Conservation (phyloP, 208 protist genomes). For the Leishmania amazonensis region DNA sequence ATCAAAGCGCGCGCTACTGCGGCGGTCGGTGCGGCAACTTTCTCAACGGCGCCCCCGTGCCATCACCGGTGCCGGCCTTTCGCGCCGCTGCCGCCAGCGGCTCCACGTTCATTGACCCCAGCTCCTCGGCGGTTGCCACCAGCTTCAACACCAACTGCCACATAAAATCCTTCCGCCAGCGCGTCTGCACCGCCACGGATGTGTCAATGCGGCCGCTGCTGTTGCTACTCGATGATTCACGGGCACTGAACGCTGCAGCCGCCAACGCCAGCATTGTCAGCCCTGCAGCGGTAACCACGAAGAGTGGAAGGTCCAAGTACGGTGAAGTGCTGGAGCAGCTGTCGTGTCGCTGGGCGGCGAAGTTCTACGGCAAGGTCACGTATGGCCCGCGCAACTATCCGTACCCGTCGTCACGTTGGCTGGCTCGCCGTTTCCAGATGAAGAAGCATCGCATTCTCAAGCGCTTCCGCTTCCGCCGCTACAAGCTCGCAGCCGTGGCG, state of each 20-base stretch:
- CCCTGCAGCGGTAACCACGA: neutral
- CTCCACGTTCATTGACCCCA: constrained; percentile 68
- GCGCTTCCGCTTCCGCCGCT: constrained; percentile 88
- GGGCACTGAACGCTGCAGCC: neutral
- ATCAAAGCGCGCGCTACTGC: neutral
- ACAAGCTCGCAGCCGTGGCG: constrained; percentile 89
- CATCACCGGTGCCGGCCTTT: neutral
- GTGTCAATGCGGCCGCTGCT: constrained; percentile 67
- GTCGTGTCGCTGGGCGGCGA: constrained; percentile 76
- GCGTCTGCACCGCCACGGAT: constrained; percentile 61
- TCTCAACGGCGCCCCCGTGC: neutral
- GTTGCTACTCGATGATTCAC: constrained; percentile 30
- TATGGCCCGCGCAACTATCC: constrained; percentile 86
- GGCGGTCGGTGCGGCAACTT: neutral
- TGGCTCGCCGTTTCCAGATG: constrained; percentile 88
- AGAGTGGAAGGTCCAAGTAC: constrained; percentile 9
- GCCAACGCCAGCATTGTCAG: neutral
- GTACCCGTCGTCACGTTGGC: constrained; percentile 86
- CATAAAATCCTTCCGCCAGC: constrained; percentile 65
- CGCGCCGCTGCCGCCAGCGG: constrained; percentile 1
- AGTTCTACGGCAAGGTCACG: constrained; percentile 89
- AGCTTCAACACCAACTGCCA: constrained; percentile 58
- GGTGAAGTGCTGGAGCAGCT: constrained; percentile 61
- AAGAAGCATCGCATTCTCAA: constrained; percentile 92
- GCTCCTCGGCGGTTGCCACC: constrained; percentile 34